phyloP scores from a whole-genome alignment of 2,329 filamentous ascomycete genomes.

The Xylariaceae sp. region DNA sequence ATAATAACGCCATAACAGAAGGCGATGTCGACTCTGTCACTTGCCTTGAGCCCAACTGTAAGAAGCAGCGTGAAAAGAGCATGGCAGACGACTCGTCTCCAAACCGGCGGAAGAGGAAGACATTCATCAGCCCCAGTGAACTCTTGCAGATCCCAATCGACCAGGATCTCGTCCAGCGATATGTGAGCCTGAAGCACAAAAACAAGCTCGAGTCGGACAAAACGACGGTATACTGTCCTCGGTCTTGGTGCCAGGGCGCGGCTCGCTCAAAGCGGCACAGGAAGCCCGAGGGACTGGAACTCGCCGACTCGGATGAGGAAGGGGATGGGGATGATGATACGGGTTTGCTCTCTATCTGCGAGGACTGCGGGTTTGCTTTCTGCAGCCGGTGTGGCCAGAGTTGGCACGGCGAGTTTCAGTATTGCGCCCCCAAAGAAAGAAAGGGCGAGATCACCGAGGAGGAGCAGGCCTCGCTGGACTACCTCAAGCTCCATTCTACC shows the following conservation, averaged over 20 bases:
- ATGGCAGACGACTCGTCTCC: slow-evolving; percentile 23
- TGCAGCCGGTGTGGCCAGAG: slow-evolving; percentile 64
- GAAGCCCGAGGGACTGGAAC: slow-evolving; percentile 62
- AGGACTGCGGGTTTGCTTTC: slow-evolving; percentile 85
- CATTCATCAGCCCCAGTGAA: slow-evolving; percentile 74
- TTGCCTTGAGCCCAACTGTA: slow-evolving; percentile 76
- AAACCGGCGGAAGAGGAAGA: slow-evolving; percentile 56
- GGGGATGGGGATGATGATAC: slow-evolving; percentile 40
- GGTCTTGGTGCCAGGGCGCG: slow-evolving; percentile 86
- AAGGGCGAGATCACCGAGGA: slow-evolving; percentile 71
- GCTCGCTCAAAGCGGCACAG: slow-evolving; percentile 70
- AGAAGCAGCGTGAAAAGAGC: slow-evolving; percentile 49
- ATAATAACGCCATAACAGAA: slow-evolving; percentile 79
- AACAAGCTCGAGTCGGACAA: slow-evolving; percentile 88
- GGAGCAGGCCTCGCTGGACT: slow-evolving; percentile 81
- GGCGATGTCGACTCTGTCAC: slow-evolving; percentile 75
- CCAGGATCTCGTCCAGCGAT: slow-evolving; percentile 72
- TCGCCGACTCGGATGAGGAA: slow-evolving; percentile 52
- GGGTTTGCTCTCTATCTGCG: slow-evolving; percentile 76
- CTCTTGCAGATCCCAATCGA: slow-evolving; percentile 70
- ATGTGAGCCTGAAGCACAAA: slow-evolving; percentile 87
- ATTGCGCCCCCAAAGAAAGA: slow-evolving; percentile 62
- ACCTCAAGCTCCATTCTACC: slow-evolving; percentile 74
- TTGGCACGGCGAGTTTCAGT: slow-evolving; percentile 86
- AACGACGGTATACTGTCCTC: slow-evolving; percentile 85